Evolutionary conservation across 495 filamentous ascomycete species (phyloP).

Genomic region (Lasiosphaeria ovina): DNA sequence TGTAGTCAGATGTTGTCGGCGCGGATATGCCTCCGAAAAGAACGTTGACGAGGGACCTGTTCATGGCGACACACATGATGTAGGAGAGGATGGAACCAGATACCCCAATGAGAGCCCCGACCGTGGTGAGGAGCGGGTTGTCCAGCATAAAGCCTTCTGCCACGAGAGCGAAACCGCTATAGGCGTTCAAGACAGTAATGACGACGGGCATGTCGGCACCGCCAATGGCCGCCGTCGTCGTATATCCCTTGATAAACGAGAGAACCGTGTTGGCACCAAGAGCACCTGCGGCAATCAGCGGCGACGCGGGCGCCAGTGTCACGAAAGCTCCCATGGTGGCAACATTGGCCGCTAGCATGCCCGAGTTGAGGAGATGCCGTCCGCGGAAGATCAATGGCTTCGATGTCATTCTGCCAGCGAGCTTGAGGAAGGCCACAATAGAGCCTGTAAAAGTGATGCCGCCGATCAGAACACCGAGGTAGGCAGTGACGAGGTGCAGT

Average conservation of each 20-base stretch:
- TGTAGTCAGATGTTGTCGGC: slow-evolving; percentile 58
- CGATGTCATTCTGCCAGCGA: slow-evolving; percentile 74
- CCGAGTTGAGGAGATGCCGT: slow-evolving; percentile 66
- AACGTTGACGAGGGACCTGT: slow-evolving; percentile 74
- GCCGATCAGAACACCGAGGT: slow-evolving; percentile 75
- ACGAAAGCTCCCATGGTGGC: slow-evolving; percentile 78
- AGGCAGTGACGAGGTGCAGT: slow-evolving; percentile 74
- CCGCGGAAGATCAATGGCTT: slow-evolving; percentile 65
- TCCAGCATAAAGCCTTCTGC: slow-evolving; percentile 87
- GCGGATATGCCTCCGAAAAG: slow-evolving; percentile 74
- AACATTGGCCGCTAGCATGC: slow-evolving; percentile 66
- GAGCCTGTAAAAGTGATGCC: slow-evolving; percentile 83
- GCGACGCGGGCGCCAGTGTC: slow-evolving; percentile 69
- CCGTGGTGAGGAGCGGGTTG: slow-evolving; percentile 72
- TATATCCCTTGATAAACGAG: slow-evolving; percentile 78
- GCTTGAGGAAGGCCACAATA: slow-evolving; percentile 77
- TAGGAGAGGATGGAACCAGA: slow-evolving; percentile 80
- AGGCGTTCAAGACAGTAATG: slow-evolving; percentile 81
- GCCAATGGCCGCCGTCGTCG: slow-evolving; percentile 77
- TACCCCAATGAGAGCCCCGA: slow-evolving; percentile 78
- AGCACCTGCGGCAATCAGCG: slow-evolving; percentile 69
- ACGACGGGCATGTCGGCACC: slow-evolving; percentile 88
- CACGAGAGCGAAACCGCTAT: slow-evolving; percentile 79
- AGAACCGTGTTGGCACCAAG: slow-evolving; percentile 69
- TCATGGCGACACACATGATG: slow-evolving; percentile 83